These are phyloP conservation scores for Apocynum venetum DNA, from an alignment of 257 asterid species.

Conservation along the genomic window DNA sequence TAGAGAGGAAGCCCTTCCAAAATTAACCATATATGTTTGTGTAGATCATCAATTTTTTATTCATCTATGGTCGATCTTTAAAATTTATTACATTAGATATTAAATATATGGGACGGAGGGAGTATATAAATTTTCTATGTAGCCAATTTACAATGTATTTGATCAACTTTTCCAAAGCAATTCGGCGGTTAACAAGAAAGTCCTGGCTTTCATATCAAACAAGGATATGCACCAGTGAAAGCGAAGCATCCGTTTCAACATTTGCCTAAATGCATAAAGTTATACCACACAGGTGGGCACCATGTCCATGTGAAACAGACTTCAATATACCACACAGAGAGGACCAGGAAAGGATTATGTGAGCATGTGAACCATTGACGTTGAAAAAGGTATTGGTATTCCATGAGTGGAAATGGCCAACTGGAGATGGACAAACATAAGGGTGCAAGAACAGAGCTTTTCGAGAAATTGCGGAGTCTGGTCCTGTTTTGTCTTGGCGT, in stretches of 20 bases:
- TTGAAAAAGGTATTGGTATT: neutral
- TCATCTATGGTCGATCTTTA: too few species aligned
- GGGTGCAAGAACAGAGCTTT: neutral
- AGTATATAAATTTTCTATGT: too few species aligned
- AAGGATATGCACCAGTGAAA: neutral
- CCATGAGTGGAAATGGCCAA: slow-evolving; percentile 18
- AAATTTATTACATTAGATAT: too few species aligned
- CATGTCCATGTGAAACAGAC: neutral
- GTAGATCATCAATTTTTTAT: too few species aligned
- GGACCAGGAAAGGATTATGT: neutral
- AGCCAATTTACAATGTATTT: too few species aligned
- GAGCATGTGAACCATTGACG: slow-evolving; percentile 14
- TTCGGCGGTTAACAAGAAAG: neutral
- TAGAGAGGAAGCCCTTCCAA: too few species aligned
- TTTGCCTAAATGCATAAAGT: neutral
- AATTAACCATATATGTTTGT: too few species aligned
- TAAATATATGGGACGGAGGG: too few species aligned
- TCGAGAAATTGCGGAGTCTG: neutral
- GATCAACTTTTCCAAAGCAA: too few species aligned
- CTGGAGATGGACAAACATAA: neutral
- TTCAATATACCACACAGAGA: too few species aligned
- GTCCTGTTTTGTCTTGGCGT: too few species aligned
- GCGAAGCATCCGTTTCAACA: neutral
- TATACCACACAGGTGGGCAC: neutral
- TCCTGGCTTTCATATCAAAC: neutral